phyloP scores from a whole-genome alignment of 306 rosid species.

The Gastrolobium villosum region DNA sequence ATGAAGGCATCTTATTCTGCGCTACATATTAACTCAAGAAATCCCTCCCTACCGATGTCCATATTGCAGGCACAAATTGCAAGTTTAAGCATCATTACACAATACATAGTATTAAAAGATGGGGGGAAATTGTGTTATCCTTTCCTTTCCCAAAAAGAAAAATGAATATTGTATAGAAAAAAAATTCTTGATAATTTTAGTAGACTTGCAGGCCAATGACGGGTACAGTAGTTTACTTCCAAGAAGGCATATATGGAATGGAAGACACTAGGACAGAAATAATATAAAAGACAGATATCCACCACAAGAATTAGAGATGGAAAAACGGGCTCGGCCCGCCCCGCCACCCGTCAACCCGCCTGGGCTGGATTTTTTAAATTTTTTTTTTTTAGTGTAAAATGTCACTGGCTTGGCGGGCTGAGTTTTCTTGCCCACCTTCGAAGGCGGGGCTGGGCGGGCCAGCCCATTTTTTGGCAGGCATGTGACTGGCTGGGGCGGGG shows the following conservation, averaged over 20 bases:
- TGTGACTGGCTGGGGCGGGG: too few relatives aligned
- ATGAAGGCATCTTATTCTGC: slow-evolving; percentile 54
- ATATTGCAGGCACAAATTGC: slow-evolving; percentile 52
- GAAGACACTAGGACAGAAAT: not conserved
- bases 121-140: slow-evolving; percentile 2
- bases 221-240: slow-evolving; percentile 14
- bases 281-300: not conserved
- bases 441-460: too few relatives aligned
- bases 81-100: slow-evolving; percentile 47
- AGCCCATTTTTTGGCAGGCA: too few relatives aligned
- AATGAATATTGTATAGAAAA: not conserved
- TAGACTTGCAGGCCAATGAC: not conserved
- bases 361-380: too few relatives aligned
- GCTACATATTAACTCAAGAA: slow-evolving; percentile 31
- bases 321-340: too few relatives aligned
- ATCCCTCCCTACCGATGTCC: slow-evolving; percentile 51
- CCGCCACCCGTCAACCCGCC: too few relatives aligned
- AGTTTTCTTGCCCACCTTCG: too few relatives aligned
- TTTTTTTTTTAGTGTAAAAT: too few relatives aligned
- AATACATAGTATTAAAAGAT: slow-evolving; percentile 12
- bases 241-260: not conserved
- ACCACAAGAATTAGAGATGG: not conserved
- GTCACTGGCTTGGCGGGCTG: too few relatives aligned
- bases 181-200: not conserved
- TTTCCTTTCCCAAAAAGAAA: slow-evolving; percentile 15